Conservation (phyloP, 257 asterid species). For the Primulina tabacum region DNA sequence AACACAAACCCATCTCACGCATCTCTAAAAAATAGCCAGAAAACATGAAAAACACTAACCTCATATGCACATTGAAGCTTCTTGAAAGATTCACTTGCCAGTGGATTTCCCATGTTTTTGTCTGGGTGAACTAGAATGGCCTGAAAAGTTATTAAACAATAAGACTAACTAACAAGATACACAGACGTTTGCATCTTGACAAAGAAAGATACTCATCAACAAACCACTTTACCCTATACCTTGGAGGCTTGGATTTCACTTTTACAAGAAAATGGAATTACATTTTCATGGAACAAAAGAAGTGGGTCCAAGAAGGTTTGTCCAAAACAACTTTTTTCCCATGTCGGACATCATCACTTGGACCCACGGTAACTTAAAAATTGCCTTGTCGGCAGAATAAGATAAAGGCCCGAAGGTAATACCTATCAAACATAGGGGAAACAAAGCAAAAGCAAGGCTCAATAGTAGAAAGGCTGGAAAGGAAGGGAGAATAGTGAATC, state of each 20-base stretch:
- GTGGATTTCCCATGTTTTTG: slow-evolving; percentile 90
- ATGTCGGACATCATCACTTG: not conserved
- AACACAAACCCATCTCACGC: slow-evolving; percentile 22
- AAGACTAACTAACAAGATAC: slow-evolving; percentile 11
- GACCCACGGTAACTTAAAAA: not conserved
- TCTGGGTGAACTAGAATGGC: slow-evolving; percentile 99
- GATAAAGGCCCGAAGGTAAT: not conserved
- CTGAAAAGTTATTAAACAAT: slow-evolving; percentile 34
- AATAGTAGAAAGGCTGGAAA: not conserved
- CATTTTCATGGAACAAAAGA: not conserved
- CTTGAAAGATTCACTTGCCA: slow-evolving; percentile 94
- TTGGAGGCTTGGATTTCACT: not conserved
- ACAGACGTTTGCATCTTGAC: not conserved
- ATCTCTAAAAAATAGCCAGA: slow-evolving; percentile 11
- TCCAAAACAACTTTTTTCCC: not conserved
- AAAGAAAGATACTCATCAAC: not conserved
- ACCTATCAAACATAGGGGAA: not conserved
- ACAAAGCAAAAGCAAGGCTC: not conserved
- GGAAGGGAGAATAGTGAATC: not conserved
- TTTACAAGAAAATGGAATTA: not conserved
- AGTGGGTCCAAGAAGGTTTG: not conserved
- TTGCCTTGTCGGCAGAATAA: not conserved
- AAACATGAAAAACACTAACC: slow-evolving; percentile 37
- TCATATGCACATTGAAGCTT: slow-evolving; percentile 98
- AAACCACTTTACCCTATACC: not conserved